These are phyloP conservation scores for Heliocybe sulcata DNA, from an alignment of 1,284 basidiomycete genomes.

Conservation along the genomic window DNA sequence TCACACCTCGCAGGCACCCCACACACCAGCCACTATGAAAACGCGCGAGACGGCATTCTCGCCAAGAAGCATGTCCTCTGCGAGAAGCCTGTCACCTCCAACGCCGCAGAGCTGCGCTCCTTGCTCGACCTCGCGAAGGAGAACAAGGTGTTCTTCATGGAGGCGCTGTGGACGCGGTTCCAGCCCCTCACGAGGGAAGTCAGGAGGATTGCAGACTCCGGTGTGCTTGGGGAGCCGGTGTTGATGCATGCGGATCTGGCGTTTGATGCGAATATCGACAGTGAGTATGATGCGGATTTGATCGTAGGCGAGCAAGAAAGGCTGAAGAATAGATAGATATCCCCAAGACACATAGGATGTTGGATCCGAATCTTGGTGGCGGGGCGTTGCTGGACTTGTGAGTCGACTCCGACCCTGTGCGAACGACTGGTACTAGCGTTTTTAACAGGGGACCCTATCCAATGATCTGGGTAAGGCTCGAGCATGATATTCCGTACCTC, in stretches of 20 bases:
- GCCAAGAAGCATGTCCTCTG: slow-evolving; percentile 84
- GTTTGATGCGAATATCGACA: slow-evolving; percentile 62
- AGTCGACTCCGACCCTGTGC: slow-evolving; percentile 16
- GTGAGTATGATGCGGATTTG: slow-evolving; percentile 36
- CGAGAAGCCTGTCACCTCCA: slow-evolving; percentile 75
- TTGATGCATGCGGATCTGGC: slow-evolving; percentile 69
- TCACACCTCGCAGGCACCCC: slow-evolving; percentile 69
- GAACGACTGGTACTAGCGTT: not conserved
- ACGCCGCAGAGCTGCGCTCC: slow-evolving; percentile 56
- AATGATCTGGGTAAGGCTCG: slow-evolving; percentile 58
- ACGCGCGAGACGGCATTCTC: slow-evolving; percentile 69
- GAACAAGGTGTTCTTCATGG: slow-evolving; percentile 82
- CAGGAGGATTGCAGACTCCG: slow-evolving; percentile 56
- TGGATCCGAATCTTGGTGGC: slow-evolving; percentile 78
- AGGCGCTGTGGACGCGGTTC: slow-evolving; percentile 80
- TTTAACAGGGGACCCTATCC: slow-evolving; percentile 72
- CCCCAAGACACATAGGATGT: slow-evolving; percentile 64
- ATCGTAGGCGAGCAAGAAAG: not conserved
- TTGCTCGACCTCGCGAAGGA: slow-evolving; percentile 70
- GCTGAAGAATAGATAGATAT: slow-evolving; percentile 37
- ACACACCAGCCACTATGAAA: slow-evolving; percentile 79
- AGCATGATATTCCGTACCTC: too few relatives aligned
- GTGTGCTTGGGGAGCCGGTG: slow-evolving; percentile 54
- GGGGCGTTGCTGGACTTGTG: slow-evolving; percentile 83
- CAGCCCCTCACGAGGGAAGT: slow-evolving; percentile 64